Evolutionary conservation across 1,284 basidiomycete species (phyloP).

Genomic region (Inonotus hispidus): DNA sequence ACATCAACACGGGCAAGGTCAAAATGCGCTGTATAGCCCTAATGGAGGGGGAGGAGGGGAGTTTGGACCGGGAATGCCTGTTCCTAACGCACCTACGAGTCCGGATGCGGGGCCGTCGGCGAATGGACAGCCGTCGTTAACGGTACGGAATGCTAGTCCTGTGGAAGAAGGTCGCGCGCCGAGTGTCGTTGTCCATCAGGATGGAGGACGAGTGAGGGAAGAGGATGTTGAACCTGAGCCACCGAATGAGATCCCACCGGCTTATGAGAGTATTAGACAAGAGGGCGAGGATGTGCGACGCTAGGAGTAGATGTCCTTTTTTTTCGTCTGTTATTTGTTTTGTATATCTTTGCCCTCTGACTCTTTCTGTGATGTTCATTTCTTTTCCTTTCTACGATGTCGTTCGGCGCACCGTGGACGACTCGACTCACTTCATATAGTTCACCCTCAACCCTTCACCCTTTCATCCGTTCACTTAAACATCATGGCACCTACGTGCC

Average conservation of each 20-base stretch:
- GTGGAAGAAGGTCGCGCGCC: not conserved
- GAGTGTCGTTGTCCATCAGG: conserved; percentile 19
- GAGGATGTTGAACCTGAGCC: conserved; percentile 13
- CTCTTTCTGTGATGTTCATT: not conserved
- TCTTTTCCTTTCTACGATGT: not conserved
- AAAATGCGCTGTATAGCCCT: not conserved
- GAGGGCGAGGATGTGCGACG: not conserved
- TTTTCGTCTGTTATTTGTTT: no score
- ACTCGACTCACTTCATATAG: not conserved
- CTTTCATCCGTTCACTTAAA: not conserved
- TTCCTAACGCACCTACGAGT: not conserved
- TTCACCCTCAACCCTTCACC: not conserved
- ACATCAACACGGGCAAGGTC: conserved; percentile 6
- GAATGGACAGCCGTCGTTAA: conserved; percentile 3
- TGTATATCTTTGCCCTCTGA: not conserved
- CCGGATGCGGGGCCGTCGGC: not conserved
- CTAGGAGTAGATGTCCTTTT: not conserved
- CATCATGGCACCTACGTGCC: no score
- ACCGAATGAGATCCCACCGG: conserved; percentile 20
- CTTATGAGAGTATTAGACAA: conserved; percentile 16
- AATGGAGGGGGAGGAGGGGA: not conserved
- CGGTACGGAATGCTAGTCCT: conserved; percentile 6
- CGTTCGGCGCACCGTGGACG: not conserved
- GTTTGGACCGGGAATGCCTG: not conserved
- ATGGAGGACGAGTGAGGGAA: conserved; percentile 17